These are phyloP conservation scores for Lanmaoa pseudosensibilis DNA, from an alignment of 768 basidiomycete species.

Conservation along the genomic window DNA sequence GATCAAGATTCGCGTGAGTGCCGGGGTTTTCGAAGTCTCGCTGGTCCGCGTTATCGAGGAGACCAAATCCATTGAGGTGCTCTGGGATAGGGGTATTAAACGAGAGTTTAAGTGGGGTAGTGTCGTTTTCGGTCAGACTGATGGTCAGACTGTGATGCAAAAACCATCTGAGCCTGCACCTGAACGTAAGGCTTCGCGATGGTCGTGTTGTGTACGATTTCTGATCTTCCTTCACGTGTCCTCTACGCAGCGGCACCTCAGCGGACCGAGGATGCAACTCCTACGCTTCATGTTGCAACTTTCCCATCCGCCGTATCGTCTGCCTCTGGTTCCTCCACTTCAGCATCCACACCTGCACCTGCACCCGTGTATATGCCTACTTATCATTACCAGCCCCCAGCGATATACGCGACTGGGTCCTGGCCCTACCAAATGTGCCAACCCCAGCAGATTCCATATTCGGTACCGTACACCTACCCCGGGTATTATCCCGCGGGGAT, in stretches of 20 bases:
- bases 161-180: constrained; percentile 61
- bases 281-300: constrained; percentile 25
- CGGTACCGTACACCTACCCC: constrained; percentile 19
- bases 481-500: constrained; percentile 25
- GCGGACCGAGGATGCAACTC: constrained; percentile 8
- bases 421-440: constrained; percentile 36
- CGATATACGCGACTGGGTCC: constrained; percentile 25
- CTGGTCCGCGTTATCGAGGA: constrained; percentile 71
- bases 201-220: not conserved
- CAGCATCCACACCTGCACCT: constrained; percentile 19
- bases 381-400: constrained; percentile 23
- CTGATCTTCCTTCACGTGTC: constrained; percentile 12
- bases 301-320: constrained; percentile 21
- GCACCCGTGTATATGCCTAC: constrained; percentile 21
- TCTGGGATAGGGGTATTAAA: constrained; percentile 75
- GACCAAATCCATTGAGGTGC: constrained; percentile 69
- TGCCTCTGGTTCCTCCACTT: constrained; percentile 24
- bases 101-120: constrained; percentile 83
- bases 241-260: constrained; percentile 17
- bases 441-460: constrained; percentile 21
- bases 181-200: constrained; percentile 41
- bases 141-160: constrained; percentile 63
- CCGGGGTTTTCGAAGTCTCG: constrained; percentile 86
- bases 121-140: constrained; percentile 74
- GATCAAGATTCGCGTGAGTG: constrained; percentile 81